phyloP scores from a whole-genome alignment of 75 land plant genomes.

The Ceratopteris richardii region DNA sequence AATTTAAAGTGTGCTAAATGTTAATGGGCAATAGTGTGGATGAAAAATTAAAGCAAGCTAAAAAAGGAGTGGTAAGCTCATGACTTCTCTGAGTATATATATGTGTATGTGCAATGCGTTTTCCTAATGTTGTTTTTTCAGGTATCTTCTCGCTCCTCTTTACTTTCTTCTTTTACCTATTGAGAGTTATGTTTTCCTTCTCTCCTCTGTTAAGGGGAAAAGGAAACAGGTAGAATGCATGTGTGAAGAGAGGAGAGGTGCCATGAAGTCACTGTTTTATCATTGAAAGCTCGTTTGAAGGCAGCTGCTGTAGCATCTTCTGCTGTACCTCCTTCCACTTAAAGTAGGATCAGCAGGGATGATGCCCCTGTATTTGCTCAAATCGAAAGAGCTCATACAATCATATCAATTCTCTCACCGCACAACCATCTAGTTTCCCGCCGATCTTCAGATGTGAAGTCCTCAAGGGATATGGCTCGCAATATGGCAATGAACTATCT shows the following conservation, averaged over 20 bases:
- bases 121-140: too few relatives aligned
- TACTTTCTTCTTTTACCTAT: conserved; percentile 38
- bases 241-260: conserved; percentile 22
- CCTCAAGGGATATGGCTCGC: conserved; percentile 47
- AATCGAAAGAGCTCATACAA: conserved; percentile 10
- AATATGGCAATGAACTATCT: too few relatives aligned
- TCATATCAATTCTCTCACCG: conserved; percentile 33
- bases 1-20: too few relatives aligned
- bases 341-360: conserved; percentile 22
- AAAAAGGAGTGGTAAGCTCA: too few relatives aligned
- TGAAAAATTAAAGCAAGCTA: too few relatives aligned
- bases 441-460: conserved; percentile 28
- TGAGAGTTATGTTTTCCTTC: too few relatives aligned
- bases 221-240: too few relatives aligned
- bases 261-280: conserved; percentile 1
- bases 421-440: conserved; percentile 29
- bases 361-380: conserved; percentile 42
- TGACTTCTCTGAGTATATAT: too few relatives aligned
- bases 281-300: conserved; percentile 22
- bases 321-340: conserved; percentile 4
- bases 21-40: too few relatives aligned
- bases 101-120: too few relatives aligned
- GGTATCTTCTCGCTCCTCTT: too few relatives aligned
- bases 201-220: too few relatives aligned
- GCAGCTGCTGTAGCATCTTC: conserved; percentile 15